phyloP scores from a whole-genome alignment of 2,329 filamentous ascomycete species.

The Calonectria naviculata region DNA sequence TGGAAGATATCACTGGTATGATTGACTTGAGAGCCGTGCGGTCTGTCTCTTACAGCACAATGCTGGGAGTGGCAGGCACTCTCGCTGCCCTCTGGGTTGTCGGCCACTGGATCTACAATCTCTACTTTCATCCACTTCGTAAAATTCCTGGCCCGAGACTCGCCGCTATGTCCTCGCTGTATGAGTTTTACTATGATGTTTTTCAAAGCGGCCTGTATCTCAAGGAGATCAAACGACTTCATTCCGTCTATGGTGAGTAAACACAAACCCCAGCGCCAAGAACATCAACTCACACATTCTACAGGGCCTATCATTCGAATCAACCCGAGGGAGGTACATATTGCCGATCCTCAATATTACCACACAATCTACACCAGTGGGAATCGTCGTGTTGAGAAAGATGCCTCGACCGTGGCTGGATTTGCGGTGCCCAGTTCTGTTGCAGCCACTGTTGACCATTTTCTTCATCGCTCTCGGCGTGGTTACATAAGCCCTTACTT shows the following conservation, averaged over 20 bases:
- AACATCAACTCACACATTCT: background rate
- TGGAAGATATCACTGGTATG: background rate
- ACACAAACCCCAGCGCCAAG: background rate
- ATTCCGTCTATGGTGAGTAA: background rate
- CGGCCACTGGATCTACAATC: background rate
- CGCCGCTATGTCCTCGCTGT: background rate
- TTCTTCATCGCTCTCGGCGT: background rate
- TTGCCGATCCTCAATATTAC: background rate
- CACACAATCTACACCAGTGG: background rate
- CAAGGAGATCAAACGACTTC: background rate
- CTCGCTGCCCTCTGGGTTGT: background rate
- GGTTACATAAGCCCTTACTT: background rate
- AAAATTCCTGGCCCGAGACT: background rate
- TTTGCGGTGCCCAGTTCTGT: background rate
- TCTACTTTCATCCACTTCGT: background rate
- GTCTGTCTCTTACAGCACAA: background rate
- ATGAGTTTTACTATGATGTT: background rate
- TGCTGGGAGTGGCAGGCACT: background rate
- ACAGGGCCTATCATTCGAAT: background rate
- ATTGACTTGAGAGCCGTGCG: background rate
- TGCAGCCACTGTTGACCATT: background rate
- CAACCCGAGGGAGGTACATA: background rate
- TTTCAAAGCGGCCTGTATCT: background rate
- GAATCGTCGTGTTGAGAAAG: background rate
- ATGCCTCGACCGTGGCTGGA: background rate